Conservation (phyloP, 345 rosid genomes). For the Eucalyptus marginata region DNA sequence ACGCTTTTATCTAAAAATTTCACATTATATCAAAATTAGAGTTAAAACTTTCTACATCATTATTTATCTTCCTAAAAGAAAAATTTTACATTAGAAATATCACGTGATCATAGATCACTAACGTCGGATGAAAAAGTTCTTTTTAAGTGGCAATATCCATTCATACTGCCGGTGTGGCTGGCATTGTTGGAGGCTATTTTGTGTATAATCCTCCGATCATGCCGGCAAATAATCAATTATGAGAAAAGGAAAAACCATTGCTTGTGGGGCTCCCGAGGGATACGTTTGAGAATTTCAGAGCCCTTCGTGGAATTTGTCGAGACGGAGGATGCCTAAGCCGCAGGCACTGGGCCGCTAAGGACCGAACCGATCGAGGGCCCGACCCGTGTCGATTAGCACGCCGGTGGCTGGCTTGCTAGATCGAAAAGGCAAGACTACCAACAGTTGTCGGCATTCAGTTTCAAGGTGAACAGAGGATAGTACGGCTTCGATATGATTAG, state of each 20-base stretch:
- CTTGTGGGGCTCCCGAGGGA: background rate
- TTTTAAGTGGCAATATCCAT: background rate
- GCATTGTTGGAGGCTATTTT: background rate
- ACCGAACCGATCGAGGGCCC: background rate
- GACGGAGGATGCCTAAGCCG: background rate
- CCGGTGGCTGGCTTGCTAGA: background rate
- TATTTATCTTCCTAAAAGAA: too few species aligned
- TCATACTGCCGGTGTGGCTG: background rate
- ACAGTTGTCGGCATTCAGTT: background rate
- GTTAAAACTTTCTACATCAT: too few species aligned
- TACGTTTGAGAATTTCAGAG: too few species aligned
- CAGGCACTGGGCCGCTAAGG: background rate
- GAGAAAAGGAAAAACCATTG: background rate
- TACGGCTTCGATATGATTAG: background rate
- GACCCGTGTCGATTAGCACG: background rate
- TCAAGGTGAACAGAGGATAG: background rate
- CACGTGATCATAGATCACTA: too few species aligned
- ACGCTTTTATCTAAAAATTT: too few species aligned
- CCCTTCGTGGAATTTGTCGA: background rate
- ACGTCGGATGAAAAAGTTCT: background rate
- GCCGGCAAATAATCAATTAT: background rate
- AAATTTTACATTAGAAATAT: too few species aligned
- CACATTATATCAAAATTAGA: too few species aligned
- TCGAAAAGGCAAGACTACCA: background rate
- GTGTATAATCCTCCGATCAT: background rate